Evolutionary conservation across 441 rosid species (phyloP).

Genomic region (Rhodomyrtus psidioides): DNA sequence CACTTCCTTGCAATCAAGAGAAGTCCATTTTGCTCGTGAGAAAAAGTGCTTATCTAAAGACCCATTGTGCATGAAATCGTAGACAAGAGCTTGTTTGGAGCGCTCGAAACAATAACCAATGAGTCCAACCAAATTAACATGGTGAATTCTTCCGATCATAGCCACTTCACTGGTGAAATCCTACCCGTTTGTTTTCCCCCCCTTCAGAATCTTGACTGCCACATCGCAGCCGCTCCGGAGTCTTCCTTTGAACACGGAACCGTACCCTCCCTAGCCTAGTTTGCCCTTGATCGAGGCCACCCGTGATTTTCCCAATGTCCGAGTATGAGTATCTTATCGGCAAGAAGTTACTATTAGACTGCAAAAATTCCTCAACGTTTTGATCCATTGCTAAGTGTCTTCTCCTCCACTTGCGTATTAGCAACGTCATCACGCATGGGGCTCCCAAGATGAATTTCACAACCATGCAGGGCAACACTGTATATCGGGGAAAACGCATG

Average conservation of each 20-base stretch:
- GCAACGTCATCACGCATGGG: too few relatives aligned
- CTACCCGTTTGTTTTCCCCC: neutral
- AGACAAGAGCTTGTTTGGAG: too few relatives aligned
- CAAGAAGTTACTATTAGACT: neutral
- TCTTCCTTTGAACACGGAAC: neutral
- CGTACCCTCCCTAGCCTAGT: neutral
- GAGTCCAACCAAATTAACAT: neutral
- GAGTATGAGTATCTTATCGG: neutral
- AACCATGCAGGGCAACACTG: too few relatives aligned
- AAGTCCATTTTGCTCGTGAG: too few relatives aligned
- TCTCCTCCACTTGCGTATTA: neutral
- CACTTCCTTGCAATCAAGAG: too few relatives aligned
- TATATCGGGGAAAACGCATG: too few relatives aligned
- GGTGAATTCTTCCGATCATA: neutral
- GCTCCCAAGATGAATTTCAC: too few relatives aligned
- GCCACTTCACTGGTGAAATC: neutral
- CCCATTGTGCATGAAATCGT: too few relatives aligned
- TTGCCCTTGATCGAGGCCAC: neutral
- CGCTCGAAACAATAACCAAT: neutral
- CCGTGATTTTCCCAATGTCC: neutral
- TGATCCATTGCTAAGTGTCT: neutral
- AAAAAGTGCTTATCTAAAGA: too few relatives aligned
- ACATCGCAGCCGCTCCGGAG: neutral
- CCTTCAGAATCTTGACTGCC: neutral
- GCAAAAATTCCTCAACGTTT: neutral